Conservation (phyloP, 129 eudicot species). For the Calendula officinalis region DNA sequence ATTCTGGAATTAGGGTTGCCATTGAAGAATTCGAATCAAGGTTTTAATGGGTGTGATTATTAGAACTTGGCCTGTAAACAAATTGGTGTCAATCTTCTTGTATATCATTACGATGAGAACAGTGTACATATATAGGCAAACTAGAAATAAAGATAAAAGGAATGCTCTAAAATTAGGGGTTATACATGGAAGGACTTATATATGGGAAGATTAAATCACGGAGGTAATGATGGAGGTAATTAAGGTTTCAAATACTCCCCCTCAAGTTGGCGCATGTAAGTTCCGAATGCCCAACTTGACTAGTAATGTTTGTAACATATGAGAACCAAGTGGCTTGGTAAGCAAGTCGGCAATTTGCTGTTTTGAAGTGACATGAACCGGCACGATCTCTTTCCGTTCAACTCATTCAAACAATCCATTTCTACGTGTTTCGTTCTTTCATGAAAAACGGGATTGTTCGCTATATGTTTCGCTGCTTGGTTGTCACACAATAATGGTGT, state of each 20-base stretch:
- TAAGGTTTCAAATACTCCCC: no score
- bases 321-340: not conserved
- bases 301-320: no score
- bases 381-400: not conserved
- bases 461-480: not conserved
- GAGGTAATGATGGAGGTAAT: no score
- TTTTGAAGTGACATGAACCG: not conserved
- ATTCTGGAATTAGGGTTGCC: constrained; percentile 21
- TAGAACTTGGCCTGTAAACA: not conserved
- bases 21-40: constrained; percentile 9
- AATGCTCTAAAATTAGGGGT: no score
- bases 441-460: constrained; percentile 1
- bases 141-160: no score
- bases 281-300: no score
- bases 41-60: not conserved
- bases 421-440: not conserved
- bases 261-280: no score
- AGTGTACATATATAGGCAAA: no score
- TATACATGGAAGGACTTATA: no score
- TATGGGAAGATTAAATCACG: no score
- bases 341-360: not conserved
- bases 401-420: not conserved
- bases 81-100: no score
- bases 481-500: not conserved
- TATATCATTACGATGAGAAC: no score